Evolutionary conservation across 352 stramenopile species (phyloP), one percentile per base, ranked within the genome.

Genomic region (Aphanomyces invadans): DNA sequence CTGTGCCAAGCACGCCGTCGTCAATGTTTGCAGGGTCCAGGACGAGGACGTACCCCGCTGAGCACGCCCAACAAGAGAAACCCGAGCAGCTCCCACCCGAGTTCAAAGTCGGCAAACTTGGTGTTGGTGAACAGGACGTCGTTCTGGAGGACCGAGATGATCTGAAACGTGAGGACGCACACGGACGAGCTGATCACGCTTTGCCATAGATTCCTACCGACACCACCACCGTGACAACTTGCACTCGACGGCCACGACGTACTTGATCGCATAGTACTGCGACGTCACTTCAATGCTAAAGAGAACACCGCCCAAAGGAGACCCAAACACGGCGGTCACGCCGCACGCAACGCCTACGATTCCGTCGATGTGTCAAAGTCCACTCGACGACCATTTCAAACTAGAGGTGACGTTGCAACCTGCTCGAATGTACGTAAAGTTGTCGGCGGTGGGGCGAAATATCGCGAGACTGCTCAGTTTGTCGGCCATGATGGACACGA

Each of bases 251-350:
- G n/a, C n/a, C n/a, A n/a, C n/a, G 52, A 39, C 52, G 4, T 65
- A 63, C 68, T 88, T 88, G 71, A 94, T 89, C 65, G 90, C 81
- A 69, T 92, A 94, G 59, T 88, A 90, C 33, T 82, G 86, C 3
- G 83, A 83, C 2, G 83, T 91, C 31, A 94, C 86, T 71, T 94
- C 86, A 31, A 94, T 92, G 42, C 83, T 90, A 70, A 88, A 94
- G 2, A 94, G 68, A 10, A 94, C 77, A 4, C 85, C 83, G 5
- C 85, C 85, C 0, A 94, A 70, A 2, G 85, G 85, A 0, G 83
- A 89, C 4, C 85, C 85, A 46, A 94, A 94, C 45, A 80, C 89
- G 25, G 85, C 83, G 0, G 85, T 92, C 62, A 90, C 82, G 23
- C 85, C 85, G 63, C 79, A 88, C 0, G 85, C 85, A 25, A 91